Evolutionary conservation across 306 rosid species (phyloP), one percentile per base, ranked within the genome.

Genomic region (Hylodesmum podocarpum): DNA sequence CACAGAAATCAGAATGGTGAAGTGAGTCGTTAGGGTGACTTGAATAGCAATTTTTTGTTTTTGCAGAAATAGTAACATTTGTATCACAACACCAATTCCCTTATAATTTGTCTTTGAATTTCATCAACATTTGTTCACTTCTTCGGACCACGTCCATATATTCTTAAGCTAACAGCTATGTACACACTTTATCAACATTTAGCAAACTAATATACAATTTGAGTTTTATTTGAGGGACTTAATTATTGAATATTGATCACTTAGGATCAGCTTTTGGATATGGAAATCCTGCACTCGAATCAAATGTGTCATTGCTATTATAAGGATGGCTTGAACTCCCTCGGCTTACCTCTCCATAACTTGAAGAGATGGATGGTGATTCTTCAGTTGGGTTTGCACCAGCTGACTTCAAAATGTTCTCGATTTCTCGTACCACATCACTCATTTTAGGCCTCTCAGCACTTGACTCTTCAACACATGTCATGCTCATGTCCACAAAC

Each of bases 371-470:
- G 66, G 86, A 61, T 8, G 83, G 73, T 40, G 90, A 86, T 21
- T 72, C 87, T 1, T 86, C 77, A 57, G 15, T 65, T 0, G 82
- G 69, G 67, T 83, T 87, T 40, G 46, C 27, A 59, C 83, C 87
- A 34, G 82, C 83, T 31, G 70, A 72, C 41, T 66, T 78, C 87
- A 84, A 57, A 2, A 91, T 82, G 55, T 66, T 73, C 50, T 88
- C 91, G 13, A 91, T 64, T 73, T 72, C 88, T 70, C 82, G 86
- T 39, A 87, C 90, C 65, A 88, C 93, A 13, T 78, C 76, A 29
- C 88, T 80, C 93, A 88, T 90, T 27, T 63, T 65, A 37, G 96
- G 96, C 82, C 93, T 84, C 9, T 78, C 69, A 16, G 14, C 39
- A n/a, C 85, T 80, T 10, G 70, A 58, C 6, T 91, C 91, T 65